Conservation (phyloP, 768 basidiomycete genomes). For the Macrocybe gigantea region DNA sequence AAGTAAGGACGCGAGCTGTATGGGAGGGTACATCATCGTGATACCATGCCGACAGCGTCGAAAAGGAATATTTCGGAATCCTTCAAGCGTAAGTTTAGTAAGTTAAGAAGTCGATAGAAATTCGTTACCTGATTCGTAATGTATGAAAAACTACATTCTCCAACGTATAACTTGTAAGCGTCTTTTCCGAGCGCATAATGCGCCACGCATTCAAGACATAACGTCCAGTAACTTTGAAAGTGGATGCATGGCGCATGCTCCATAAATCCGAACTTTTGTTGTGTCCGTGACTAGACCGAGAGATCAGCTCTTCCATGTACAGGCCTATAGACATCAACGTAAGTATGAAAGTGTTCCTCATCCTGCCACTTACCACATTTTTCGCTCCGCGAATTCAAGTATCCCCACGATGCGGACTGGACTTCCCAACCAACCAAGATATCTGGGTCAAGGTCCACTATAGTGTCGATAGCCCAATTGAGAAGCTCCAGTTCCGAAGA, state of each 20-base stretch:
- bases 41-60: slow-evolving; percentile 66
- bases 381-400: slow-evolving; percentile 62
- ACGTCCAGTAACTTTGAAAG: slow-evolving; percentile 79
- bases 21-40: slow-evolving; percentile 52
- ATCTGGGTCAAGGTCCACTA: slow-evolving; percentile 82
- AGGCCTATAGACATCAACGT: slow-evolving; percentile 42
- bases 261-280: slow-evolving; percentile 52
- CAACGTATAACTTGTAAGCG: slow-evolving; percentile 74
- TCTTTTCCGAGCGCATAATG: slow-evolving; percentile 82
- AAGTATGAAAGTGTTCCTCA: background rate
- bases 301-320: slow-evolving; percentile 66
- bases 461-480: slow-evolving; percentile 68
- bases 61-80: slow-evolving; percentile 65
- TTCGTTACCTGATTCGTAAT: slow-evolving; percentile 58
- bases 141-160: slow-evolving; percentile 87
- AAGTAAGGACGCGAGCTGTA: slow-evolving; percentile 46
- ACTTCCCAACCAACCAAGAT: slow-evolving; percentile 91
- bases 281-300: slow-evolving; percentile 57
- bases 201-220: slow-evolving; percentile 94
- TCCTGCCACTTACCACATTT: slow-evolving; percentile 41
- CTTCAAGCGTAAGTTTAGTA: slow-evolving; percentile 28
- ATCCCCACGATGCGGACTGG: slow-evolving; percentile 87
- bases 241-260: slow-evolving; percentile 69
- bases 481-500: slow-evolving; percentile 69
- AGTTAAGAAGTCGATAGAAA: slow-evolving; percentile 1